A percentile compares a stretch with the other conserved stretches of the same genome.
Evolutionary conservation across 2,329 filamentous ascomycete species (phyloP).

Genomic region (Paraconiothyrium sp.): DNA sequence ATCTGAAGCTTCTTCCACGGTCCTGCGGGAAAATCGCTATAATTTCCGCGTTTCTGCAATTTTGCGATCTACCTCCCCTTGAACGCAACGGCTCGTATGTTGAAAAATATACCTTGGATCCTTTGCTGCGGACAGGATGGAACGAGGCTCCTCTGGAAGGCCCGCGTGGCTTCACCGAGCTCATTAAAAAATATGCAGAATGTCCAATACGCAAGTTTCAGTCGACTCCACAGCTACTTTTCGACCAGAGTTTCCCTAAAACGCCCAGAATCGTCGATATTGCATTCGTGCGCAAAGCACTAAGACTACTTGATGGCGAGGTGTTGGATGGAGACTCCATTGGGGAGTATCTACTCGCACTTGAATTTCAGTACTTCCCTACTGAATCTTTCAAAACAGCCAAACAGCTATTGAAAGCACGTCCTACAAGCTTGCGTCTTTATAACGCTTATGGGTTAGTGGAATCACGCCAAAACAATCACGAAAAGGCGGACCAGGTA

Average conservation of each 20-base stretch:
- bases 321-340: slow-evolving; percentile 57
- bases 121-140: slow-evolving; percentile 60
- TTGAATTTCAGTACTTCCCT: slow-evolving; percentile 68
- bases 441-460: slow-evolving; percentile 84
- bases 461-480: slow-evolving; percentile 69
- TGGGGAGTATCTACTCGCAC: slow-evolving; percentile 74
- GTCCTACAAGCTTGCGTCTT: slow-evolving; percentile 69
- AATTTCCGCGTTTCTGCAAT: slow-evolving; percentile 70
- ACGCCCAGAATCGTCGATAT: slow-evolving; percentile 18
- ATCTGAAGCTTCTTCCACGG: slow-evolving; percentile 61
- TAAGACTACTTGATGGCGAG: slow-evolving; percentile 66
- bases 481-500: slow-evolving; percentile 69
- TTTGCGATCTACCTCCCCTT: slow-evolving; percentile 61
- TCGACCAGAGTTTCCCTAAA: slow-evolving; percentile 35
- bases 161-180: slow-evolving; percentile 14
- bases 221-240: slow-evolving; percentile 38
- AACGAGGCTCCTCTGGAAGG: slow-evolving; percentile 19
- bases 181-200: slow-evolving; percentile 20
- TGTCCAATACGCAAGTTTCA: slow-evolving; percentile 27
- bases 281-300: slow-evolving; percentile 42
- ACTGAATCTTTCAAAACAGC: slow-evolving; percentile 71
- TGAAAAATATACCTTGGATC: slow-evolving; percentile 60
- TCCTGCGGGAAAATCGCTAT: slow-evolving; percentile 57
- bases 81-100: slow-evolving; percentile 32
- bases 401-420: slow-evolving; percentile 76